Evolutionary conservation across 2,329 filamentous ascomycete species (phyloP), one percentile per base, ranked within the genome.

Genomic region (Graphilbum fragrans): DNA sequence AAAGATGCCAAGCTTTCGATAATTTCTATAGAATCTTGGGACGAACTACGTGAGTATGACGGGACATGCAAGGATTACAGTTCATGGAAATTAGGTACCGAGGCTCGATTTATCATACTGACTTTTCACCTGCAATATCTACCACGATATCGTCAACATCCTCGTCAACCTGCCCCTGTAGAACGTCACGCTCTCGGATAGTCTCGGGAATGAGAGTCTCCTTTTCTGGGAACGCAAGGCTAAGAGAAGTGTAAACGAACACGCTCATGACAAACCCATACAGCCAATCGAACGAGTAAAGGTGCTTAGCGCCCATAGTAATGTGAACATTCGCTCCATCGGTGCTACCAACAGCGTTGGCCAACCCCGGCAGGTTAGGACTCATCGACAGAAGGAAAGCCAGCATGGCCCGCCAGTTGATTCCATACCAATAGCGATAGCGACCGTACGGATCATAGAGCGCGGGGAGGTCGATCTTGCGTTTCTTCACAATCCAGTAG

Each of bases 271-370:
- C 38, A 22, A 42, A 38, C 3, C 41, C 41, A 25, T 54, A 39
- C 4, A 53, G 42, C 49, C 49, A 53, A 35, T 49, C 52, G 36
- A 53, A 39, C 16, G 49, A 47, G 38, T 49, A 52, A 14, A 53
- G 39, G 34, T 53, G 45, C 39, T 37, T 46, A 35, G 41, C 47
- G 17, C 25, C 49, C 43, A 44, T 27, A 35, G 34, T 32, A 23
- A 47, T 42, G 41, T 16, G 18, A 6, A 33, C n/a, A 14, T 31
- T 10, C 5, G 29, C 7, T 10, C 44, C 69, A 69, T 0, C 66
- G 63, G 54, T 64, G 62, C 41, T 63, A 67, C 34, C 46, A 69
- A 69, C 18, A 69, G 47, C 29, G 32, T 35, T 31, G 11, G 39
- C 39, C 17, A 41, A 33, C 8, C 39, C 39, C 5, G 39, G 39